Conservation (phyloP, 2,329 filamentous ascomycete species). For the Penicillium carneum region DNA sequence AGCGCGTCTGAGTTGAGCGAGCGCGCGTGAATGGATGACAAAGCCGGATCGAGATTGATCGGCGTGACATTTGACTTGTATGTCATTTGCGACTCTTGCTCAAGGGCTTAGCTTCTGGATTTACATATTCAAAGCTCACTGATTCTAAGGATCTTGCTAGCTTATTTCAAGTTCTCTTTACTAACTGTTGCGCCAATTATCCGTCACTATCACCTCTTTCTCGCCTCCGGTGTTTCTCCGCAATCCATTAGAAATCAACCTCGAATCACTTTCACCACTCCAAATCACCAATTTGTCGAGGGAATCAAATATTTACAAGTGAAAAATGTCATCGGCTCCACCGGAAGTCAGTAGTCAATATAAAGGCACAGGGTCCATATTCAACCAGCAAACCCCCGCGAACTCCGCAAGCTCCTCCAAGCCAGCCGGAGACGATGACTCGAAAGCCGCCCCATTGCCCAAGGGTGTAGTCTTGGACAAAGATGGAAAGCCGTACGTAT, state of each 20-base stretch:
- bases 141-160: neutral
- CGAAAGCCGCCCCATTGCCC: slow-evolving; percentile 45
- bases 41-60: slow-evolving; percentile 21
- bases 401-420: slow-evolving; percentile 29
- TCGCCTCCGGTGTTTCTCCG: slow-evolving; percentile 20
- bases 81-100: neutral
- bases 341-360: slow-evolving; percentile 34
- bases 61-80: slow-evolving; percentile 2
- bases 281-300: neutral
- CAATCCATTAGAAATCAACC: slow-evolving; percentile 34
- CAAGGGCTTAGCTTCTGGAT: neutral
- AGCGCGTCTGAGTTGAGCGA: slow-evolving; percentile 10
- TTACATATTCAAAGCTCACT: neutral
- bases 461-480: slow-evolving; percentile 59
- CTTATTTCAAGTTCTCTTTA: neutral
- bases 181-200: neutral
- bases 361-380: slow-evolving; percentile 24
- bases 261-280: neutral
- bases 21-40: slow-evolving; percentile 25
- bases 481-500: slow-evolving; percentile 59
- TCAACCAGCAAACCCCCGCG: slow-evolving; percentile 18
- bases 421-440: slow-evolving; percentile 35
- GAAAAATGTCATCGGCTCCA: slow-evolving; percentile 28
- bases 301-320: neutral
- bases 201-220: neutral